These are phyloP conservation scores for Arthrobotrys sinensis DNA, from an alignment of 2,329 filamentous ascomycete genomes.

Conservation along the genomic window DNA sequence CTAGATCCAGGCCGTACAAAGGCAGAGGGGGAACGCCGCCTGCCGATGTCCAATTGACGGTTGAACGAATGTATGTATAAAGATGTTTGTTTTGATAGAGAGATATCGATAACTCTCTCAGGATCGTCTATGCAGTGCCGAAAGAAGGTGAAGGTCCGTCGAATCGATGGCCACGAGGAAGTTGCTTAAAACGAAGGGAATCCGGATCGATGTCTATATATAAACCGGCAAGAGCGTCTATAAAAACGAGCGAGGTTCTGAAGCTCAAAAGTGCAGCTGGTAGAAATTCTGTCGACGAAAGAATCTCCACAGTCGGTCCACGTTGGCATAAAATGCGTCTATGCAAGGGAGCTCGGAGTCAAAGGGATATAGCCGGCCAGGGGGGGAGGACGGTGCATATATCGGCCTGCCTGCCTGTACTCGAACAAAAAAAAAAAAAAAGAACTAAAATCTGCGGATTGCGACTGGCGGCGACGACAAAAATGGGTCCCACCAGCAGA, in stretches of 20 bases:
- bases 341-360: slow-evolving; percentile 56
- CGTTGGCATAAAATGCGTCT: slow-evolving; percentile 55
- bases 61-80: not conserved
- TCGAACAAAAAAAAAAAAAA: slow-evolving; percentile 3
- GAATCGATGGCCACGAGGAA: slow-evolving; percentile 12
- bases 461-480: slow-evolving; percentile 38
- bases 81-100: slow-evolving; percentile 11
- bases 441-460: slow-evolving; percentile 2
- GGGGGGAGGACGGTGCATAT: slow-evolving; percentile 26
- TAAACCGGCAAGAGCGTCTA: slow-evolving; percentile 30
- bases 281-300: slow-evolving; percentile 36
- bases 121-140: slow-evolving; percentile 28
- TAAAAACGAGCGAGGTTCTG: slow-evolving; percentile 8
- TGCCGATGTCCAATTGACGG: slow-evolving; percentile 25
- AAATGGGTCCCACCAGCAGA: slow-evolving; percentile 14
- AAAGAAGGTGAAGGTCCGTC: slow-evolving; percentile 27
- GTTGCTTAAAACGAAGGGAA: slow-evolving; percentile 17
- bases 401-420: slow-evolving; percentile 14
- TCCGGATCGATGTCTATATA: slow-evolving; percentile 8
- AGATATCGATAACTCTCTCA: slow-evolving; percentile 30
- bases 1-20: slow-evolving; percentile 11
- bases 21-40: slow-evolving; percentile 2
- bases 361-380: slow-evolving; percentile 48
- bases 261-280: slow-evolving; percentile 58
- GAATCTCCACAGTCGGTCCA: slow-evolving; percentile 46